phyloP scores from a whole-genome alignment of 352 stramenopile species.

The Pythium insidiosum region DNA sequence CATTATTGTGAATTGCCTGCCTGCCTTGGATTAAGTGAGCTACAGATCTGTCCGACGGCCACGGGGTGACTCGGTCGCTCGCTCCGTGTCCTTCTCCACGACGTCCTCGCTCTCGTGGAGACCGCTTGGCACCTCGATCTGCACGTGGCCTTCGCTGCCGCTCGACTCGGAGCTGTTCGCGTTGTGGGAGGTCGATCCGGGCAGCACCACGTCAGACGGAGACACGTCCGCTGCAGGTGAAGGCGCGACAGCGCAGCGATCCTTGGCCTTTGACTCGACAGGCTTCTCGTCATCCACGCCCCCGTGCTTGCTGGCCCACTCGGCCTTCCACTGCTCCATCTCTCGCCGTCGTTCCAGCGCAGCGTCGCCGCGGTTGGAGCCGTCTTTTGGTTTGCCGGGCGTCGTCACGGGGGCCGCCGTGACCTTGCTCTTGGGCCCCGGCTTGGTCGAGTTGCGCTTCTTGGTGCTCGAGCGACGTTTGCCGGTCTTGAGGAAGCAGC shows the following conservation, averaged over 20 bases:
- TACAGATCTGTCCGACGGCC: conserved; percentile 10
- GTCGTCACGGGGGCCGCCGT: not conserved
- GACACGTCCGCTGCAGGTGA: too few relatives aligned
- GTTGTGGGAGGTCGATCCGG: too few relatives aligned
- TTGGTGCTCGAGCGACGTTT: conserved; percentile 30
- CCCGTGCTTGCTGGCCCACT: conserved; percentile 31
- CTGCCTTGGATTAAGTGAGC: too few relatives aligned
- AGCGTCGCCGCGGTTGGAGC: too few relatives aligned
- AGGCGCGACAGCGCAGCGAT: too few relatives aligned
- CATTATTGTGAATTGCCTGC: too few relatives aligned
- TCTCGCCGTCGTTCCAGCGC: conserved; percentile 21
- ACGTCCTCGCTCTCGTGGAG: conserved; percentile 51
- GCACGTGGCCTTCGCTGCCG: conserved; percentile 12
- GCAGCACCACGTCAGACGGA: too few relatives aligned
- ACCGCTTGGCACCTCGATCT: conserved; percentile 23
- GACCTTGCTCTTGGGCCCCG: conserved; percentile 15
- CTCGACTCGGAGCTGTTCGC: not conserved
- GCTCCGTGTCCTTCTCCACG: conserved; percentile 29
- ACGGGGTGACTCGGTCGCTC: not conserved
- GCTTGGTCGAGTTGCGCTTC: conserved; percentile 16
- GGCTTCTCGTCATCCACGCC: conserved; percentile 18
- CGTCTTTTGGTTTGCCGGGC: too few relatives aligned
- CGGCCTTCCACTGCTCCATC: conserved; percentile 28
- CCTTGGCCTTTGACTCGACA: too few relatives aligned
- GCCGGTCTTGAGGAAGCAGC: conserved; percentile 36